Conservation (phyloP, 2,329 filamentous ascomycete genomes). For the Gnomoniopsis sp. region DNA sequence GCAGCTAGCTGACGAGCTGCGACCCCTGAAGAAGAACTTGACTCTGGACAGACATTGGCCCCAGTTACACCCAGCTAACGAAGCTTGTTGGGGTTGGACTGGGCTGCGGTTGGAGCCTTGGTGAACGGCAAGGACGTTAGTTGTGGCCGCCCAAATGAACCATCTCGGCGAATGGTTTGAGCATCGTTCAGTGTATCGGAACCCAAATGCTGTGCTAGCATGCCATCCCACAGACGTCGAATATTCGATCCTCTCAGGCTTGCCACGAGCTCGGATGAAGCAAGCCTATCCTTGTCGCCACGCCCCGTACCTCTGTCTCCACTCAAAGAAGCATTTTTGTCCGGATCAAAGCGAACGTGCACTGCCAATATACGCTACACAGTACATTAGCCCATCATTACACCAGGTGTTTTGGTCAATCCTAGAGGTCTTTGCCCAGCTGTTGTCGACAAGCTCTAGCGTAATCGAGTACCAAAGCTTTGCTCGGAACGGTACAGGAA, state of each 20-base stretch:
- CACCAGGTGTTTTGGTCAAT: no score
- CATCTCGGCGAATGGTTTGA: not conserved
- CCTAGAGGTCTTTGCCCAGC: no score
- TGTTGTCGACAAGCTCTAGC: not conserved
- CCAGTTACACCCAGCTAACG: not conserved
- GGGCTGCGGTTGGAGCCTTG: slow-evolving; percentile 4
- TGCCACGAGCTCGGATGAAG: not conserved
- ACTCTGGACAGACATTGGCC: slow-evolving; percentile 4
- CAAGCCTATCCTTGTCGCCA: slow-evolving; percentile 13
- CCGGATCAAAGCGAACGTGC: not conserved
- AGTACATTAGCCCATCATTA: no score
- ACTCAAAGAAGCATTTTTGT: not conserved
- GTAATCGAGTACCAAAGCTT: not conserved
- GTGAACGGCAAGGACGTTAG: not conserved
- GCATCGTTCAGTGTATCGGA: not conserved
- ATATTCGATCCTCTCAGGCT: slow-evolving; percentile 3
- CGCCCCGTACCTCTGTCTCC: not conserved
- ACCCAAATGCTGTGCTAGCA: not conserved
- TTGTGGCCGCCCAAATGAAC: not conserved
- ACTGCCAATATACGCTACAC: not conserved
- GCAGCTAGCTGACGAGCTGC: slow-evolving; percentile 3
- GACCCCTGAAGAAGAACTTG: not conserved
- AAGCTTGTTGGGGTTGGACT: not conserved
- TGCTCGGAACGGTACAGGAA: not conserved
- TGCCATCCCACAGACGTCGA: slow-evolving; percentile 3